Evolutionary conservation across 108 stramenopile species (phyloP).

Genomic region (Skeletonema tropicum): DNA sequence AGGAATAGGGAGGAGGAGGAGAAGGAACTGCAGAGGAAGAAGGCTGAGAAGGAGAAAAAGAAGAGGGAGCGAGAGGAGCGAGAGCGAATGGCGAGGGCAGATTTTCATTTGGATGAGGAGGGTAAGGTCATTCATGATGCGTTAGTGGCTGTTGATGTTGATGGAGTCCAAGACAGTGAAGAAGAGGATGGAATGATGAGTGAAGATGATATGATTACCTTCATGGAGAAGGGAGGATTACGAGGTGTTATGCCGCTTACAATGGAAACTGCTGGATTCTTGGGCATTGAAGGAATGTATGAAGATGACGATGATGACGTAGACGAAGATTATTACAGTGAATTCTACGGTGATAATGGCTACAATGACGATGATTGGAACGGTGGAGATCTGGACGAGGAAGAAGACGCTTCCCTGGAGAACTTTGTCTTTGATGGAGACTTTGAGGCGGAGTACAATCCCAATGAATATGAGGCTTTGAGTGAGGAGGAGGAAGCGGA

Average conservation of each 20-base stretch:
- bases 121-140: slow-evolving; percentile 68
- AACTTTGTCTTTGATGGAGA: slow-evolving; percentile 59
- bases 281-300: slow-evolving; percentile 49
- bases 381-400: slow-evolving; percentile 49
- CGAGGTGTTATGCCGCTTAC: slow-evolving; percentile 52
- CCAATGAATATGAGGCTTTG: slow-evolving; percentile 49
- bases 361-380: slow-evolving; percentile 35
- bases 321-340: slow-evolving; percentile 38
- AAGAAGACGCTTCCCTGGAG: slow-evolving; percentile 55
- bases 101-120: slow-evolving; percentile 68
- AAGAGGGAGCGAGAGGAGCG: too few species aligned
- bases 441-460: slow-evolving; percentile 63
- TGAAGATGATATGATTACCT: slow-evolving; percentile 60
- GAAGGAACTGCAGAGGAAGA: slow-evolving; percentile 41
- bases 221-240: slow-evolving; percentile 58
- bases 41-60: slow-evolving; percentile 41
- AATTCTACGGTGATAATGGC: slow-evolving; percentile 36
- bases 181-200: slow-evolving; percentile 61
- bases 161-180: slow-evolving; percentile 3
- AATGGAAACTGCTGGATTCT: slow-evolving; percentile 46
- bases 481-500: slow-evolving; percentile 44
- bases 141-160: slow-evolving; percentile 52
- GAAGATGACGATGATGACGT: slow-evolving; percentile 41
- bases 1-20: slow-evolving; percentile 59
- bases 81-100: slow-evolving; percentile 13